Conservation (phyloP, 305 asterid genomes). For the Plantago lanceolata region DNA sequence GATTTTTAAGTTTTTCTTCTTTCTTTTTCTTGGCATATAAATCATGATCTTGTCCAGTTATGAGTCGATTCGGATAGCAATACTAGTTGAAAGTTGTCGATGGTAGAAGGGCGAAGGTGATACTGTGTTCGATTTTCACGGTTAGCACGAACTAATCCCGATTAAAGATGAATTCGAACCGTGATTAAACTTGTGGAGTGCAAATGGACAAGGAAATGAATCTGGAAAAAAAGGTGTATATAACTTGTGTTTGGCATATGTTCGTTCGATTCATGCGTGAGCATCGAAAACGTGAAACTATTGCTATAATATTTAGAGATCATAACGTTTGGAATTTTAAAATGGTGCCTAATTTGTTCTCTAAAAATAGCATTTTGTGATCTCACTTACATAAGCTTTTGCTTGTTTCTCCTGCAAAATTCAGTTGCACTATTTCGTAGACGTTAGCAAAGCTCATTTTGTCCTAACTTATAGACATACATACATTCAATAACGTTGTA, state of each 20-base stretch:
- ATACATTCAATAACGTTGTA: too few relatives aligned
- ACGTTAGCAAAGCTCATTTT: constrained; percentile 11
- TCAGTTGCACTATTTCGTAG: neutral
- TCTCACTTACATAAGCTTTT: neutral
- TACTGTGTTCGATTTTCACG: too few relatives aligned
- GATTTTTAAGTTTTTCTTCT: too few relatives aligned
- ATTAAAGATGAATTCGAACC: too few relatives aligned
- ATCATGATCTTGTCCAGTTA: too few relatives aligned
- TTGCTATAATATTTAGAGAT: neutral
- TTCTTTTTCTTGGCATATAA: too few relatives aligned
- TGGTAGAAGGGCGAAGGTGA: too few relatives aligned
- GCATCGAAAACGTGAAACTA: constrained; percentile 19
- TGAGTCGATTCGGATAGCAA: too few relatives aligned
- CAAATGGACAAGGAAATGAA: neutral
- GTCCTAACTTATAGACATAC: neutral
- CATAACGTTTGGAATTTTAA: neutral
- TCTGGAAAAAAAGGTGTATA: neutral
- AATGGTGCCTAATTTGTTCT: constrained; percentile 19
- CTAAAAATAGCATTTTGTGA: constrained; percentile 4
- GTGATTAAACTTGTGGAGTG: neutral
- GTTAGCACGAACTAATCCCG: too few relatives aligned
- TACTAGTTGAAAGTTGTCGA: too few relatives aligned
- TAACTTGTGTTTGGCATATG: neutral
- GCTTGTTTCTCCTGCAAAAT: neutral
- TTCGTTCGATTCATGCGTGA: constrained; percentile 1